A percentile compares a stretch with the other conserved stretches of the same genome.
phyloP scores from a whole-genome alignment of 176 grass and related monocot species.

The Canna indica region DNA sequence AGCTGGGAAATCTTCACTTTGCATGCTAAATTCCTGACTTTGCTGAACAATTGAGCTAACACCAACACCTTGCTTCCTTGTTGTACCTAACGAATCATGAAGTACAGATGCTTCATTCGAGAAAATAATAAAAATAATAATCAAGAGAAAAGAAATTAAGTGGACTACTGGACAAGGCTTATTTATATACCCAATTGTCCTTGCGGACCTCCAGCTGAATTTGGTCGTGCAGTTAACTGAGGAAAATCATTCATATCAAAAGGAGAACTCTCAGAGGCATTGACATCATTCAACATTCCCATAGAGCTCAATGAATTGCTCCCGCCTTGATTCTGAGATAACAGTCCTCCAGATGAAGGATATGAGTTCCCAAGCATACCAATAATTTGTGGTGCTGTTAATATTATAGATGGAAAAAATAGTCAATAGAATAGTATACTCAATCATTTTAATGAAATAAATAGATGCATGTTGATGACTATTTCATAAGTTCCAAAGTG shows the following conservation, averaged over 20 bases:
- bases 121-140: too few species aligned
- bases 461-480: not conserved
- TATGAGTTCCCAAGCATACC: conserved; percentile 89
- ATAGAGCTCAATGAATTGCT: conserved; percentile 77
- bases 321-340: conserved; percentile 75
- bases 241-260: conserved; percentile 99
- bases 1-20: conserved; percentile 30
- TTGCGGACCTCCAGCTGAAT: conserved; percentile 78
- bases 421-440: not conserved
- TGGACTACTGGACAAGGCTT: not conserved
- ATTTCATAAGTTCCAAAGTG: not conserved
- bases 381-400: conserved; percentile 55
- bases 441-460: not conserved
- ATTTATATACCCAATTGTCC: conserved; percentile 80
- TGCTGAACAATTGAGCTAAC: conserved; percentile 29
- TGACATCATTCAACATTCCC: conserved; percentile 90
- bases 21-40: conserved; percentile 31
- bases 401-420: conserved; percentile 9
- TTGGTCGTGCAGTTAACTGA: conserved; percentile 85
- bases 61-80: conserved; percentile 77
- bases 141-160: not conserved
- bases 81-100: conserved; percentile 52
- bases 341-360: conserved; percentile 61
- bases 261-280: conserved; percentile 51
- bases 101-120: conserved; percentile 6